Conservation (phyloP, 306 rosid genomes). For the Lotus japonicus region DNA sequence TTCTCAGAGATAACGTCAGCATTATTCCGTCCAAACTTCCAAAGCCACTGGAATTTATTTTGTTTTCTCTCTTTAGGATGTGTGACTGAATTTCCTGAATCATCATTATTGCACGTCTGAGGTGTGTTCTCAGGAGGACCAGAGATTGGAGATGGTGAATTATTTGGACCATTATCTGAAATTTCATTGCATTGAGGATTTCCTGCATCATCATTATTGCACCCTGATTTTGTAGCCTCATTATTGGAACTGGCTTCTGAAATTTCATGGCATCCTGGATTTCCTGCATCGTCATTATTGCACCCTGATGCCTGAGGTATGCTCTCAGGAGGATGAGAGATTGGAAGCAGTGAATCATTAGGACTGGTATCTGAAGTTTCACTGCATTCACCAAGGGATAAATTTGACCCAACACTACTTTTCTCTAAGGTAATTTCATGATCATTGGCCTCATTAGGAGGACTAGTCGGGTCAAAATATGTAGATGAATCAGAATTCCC, state of each 20-base stretch:
- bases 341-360: conserved; percentile 35
- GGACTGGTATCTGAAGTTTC: conserved; percentile 25
- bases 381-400: conserved; percentile 47
- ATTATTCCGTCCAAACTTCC: conserved; percentile 66
- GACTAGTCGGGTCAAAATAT: conserved; percentile 57
- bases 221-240: conserved; percentile 38
- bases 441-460: conserved; percentile 51
- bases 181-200: conserved; percentile 38
- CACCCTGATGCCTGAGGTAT: conserved; percentile 33
- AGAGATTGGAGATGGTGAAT: conserved; percentile 36
- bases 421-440: conserved; percentile 49
- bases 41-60: conserved; percentile 75
- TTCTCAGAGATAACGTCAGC: conserved; percentile 51
- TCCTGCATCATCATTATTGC: conserved; percentile 18
- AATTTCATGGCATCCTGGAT: conserved; percentile 39
- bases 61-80: conserved; percentile 51
- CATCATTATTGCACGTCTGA: conserved; percentile 26
- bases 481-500: conserved; percentile 52
- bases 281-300: conserved; percentile 17
- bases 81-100: conserved; percentile 25
- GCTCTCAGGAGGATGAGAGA: conserved; percentile 38
- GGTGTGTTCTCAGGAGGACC: conserved; percentile 30
- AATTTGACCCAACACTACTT: conserved; percentile 72
- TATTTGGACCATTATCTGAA: conserved; percentile 27
- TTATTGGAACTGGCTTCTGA: conserved; percentile 26